phyloP scores from a whole-genome alignment of 441 rosid genomes.

The Gossypium schwendimanii region DNA sequence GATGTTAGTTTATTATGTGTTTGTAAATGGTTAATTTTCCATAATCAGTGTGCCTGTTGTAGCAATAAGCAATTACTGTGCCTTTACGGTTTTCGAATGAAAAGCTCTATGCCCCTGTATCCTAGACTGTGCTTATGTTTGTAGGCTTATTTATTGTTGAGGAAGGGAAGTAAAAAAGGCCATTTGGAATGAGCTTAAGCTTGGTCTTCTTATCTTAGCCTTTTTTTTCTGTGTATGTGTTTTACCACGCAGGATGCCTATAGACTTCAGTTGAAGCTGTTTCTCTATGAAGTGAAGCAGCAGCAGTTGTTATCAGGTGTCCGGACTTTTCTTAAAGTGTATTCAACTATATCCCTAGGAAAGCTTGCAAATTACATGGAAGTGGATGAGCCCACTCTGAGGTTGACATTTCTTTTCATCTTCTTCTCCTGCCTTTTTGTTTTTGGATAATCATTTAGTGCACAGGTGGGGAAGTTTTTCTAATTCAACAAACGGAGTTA shows the following conservation, averaged over 20 bases:
- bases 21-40: neutral
- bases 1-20: neutral
- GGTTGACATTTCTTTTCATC: slow-evolving; percentile 29
- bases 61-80: neutral
- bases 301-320: slow-evolving; percentile 77
- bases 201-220: neutral
- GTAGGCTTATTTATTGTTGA: neutral
- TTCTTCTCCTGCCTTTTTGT: neutral
- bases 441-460: neutral
- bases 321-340: slow-evolving; percentile 76
- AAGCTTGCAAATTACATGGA: slow-evolving; percentile 92
- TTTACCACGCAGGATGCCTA: slow-evolving; percentile 69
- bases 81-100: too few relatives aligned
- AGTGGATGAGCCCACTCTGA: slow-evolving; percentile 78
- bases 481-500: too few relatives aligned
- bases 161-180: neutral
- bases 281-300: slow-evolving; percentile 89
- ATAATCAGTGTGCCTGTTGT: neutral
- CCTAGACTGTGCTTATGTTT: neutral
- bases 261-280: slow-evolving; percentile 84
- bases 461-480: too few relatives aligned
- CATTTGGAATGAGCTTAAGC: neutral
- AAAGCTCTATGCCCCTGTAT: neutral
- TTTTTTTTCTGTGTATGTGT: neutral
- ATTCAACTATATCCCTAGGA: slow-evolving; percentile 69